A percentile compares a stretch with the other conserved stretches of the same genome.
Evolutionary conservation across 768 basidiomycete species (phyloP).

Genomic region (Pleurotus pulmonarius): DNA sequence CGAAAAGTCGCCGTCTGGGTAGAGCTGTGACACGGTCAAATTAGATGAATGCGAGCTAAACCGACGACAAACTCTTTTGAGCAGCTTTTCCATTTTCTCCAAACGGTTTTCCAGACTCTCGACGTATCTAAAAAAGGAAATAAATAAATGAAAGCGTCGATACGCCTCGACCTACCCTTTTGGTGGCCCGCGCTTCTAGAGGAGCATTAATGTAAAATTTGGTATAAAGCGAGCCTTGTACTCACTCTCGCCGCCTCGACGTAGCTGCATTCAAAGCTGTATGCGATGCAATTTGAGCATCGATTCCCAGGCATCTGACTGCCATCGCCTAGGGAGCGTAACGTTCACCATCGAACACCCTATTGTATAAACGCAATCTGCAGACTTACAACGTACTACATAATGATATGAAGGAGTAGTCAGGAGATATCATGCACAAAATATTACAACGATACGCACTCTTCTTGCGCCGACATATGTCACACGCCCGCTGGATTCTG

Average conservation of each 20-base stretch:
- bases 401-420: neutral
- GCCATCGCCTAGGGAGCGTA: slow-evolving; percentile 53
- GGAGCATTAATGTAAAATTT: neutral
- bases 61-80: slow-evolving; percentile 41
- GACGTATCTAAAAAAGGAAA: slow-evolving; percentile 41
- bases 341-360: neutral
- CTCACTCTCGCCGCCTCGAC: slow-evolving; percentile 65
- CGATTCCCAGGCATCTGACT: slow-evolving; percentile 58
- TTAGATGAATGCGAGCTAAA: neutral
- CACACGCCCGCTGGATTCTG: slow-evolving; percentile 65
- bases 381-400: slow-evolving; percentile 38
- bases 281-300: slow-evolving; percentile 63
- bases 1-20: slow-evolving; percentile 63
- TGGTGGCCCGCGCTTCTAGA: slow-evolving; percentile 54
- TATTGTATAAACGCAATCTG: neutral
- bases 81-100: slow-evolving; percentile 60
- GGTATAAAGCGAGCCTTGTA: slow-evolving; percentile 9
- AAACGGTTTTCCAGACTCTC: slow-evolving; percentile 59
- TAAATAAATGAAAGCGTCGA: neutral
- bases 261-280: slow-evolving; percentile 61
- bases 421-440: neutral
- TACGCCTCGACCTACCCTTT: slow-evolving; percentile 42
- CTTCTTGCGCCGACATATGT: slow-evolving; percentile 72
- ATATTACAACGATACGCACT: slow-evolving; percentile 32
- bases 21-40: slow-evolving; percentile 23